These are phyloP conservation scores for Solanum medicagineum DNA, from an alignment of 257 asterid species.

Conservation along the genomic window DNA sequence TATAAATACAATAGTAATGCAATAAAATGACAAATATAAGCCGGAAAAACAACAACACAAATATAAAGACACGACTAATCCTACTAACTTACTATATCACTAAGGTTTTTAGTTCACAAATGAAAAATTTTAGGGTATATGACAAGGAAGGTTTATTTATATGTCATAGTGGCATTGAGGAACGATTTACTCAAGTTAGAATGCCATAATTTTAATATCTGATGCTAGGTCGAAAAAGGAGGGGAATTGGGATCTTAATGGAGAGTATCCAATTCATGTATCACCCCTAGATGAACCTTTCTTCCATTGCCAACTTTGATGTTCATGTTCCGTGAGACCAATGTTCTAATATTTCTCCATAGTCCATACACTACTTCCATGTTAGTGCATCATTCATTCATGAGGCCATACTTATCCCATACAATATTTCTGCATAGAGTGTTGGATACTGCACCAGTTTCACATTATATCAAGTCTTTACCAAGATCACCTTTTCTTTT, in stretches of 20 bases:
- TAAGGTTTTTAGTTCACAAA: too few relatives aligned
- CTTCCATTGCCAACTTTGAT: not conserved
- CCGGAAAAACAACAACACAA: too few relatives aligned
- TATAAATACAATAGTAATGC: too few relatives aligned
- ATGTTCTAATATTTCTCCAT: not conserved
- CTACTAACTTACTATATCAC: too few relatives aligned
- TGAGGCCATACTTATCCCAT: not conserved
- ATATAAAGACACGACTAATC: too few relatives aligned
- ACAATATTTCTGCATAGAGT: not conserved
- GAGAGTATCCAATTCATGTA: not conserved
- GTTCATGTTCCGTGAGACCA: not conserved
- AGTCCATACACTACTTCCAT: not conserved
- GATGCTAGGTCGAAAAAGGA: not conserved
- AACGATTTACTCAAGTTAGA: too few relatives aligned
- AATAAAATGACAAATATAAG: too few relatives aligned
- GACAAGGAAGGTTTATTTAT: too few relatives aligned
- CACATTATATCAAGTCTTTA: not conserved
- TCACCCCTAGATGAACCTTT: not conserved
- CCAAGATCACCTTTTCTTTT: not conserved
- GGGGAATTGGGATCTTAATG: not conserved
- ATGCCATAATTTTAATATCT: too few relatives aligned
- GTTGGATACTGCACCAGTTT: not conserved
- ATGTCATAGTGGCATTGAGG: too few relatives aligned
- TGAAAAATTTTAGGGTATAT: too few relatives aligned
- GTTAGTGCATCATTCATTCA: not conserved